These are phyloP conservation scores for Mariannaea elegans DNA, from an alignment of 2,329 filamentous ascomycete species.

Conservation along the genomic window DNA sequence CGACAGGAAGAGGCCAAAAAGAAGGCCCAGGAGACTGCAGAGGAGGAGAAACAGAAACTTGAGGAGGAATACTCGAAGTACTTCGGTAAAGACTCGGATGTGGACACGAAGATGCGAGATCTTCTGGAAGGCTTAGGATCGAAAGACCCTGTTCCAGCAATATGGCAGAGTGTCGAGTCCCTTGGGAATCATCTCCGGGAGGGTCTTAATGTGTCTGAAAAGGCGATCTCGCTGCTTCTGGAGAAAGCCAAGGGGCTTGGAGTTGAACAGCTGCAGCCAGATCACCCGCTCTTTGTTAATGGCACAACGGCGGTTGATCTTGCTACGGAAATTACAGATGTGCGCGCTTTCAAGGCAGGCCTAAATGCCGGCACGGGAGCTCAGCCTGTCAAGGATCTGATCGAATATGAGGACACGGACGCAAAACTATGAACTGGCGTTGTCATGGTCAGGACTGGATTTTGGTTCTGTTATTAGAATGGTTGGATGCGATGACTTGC, in stretches of 20 bases:
- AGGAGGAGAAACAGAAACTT: slow-evolving; percentile 14
- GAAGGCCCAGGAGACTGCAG: slow-evolving; percentile 39
- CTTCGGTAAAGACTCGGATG: slow-evolving; percentile 7
- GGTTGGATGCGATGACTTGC: background rate
- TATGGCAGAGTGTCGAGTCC: slow-evolving; percentile 17
- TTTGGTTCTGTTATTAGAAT: slow-evolving; percentile 8
- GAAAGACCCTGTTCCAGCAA: slow-evolving; percentile 4
- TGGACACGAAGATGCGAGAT: slow-evolving; percentile 3
- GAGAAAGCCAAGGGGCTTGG: slow-evolving; percentile 14
- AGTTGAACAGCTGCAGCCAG: slow-evolving; percentile 6
- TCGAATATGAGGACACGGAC: slow-evolving; percentile 85
- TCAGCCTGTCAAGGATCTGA: slow-evolving; percentile 76
- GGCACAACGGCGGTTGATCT: slow-evolving; percentile 51
- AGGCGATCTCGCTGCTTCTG: slow-evolving; percentile 7
- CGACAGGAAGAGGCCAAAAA: slow-evolving; percentile 55
- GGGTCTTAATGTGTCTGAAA: slow-evolving; percentile 11
- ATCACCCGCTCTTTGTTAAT: slow-evolving; percentile 47
- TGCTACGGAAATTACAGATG: slow-evolving; percentile 75
- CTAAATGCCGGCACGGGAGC: slow-evolving; percentile 78
- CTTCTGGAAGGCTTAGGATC: slow-evolving; percentile 17
- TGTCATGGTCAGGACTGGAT: background rate
- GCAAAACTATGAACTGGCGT: slow-evolving; percentile 71
- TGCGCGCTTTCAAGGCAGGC: slow-evolving; percentile 81
- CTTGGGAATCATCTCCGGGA: slow-evolving; percentile 17
- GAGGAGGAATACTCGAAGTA: slow-evolving; percentile 18